A percentile compares a stretch with the other conserved stretches of the same genome.
These are phyloP conservation scores for Yamagishiella unicocca DNA, from an alignment of 139 green algal genomes.

Conservation along the genomic window DNA sequence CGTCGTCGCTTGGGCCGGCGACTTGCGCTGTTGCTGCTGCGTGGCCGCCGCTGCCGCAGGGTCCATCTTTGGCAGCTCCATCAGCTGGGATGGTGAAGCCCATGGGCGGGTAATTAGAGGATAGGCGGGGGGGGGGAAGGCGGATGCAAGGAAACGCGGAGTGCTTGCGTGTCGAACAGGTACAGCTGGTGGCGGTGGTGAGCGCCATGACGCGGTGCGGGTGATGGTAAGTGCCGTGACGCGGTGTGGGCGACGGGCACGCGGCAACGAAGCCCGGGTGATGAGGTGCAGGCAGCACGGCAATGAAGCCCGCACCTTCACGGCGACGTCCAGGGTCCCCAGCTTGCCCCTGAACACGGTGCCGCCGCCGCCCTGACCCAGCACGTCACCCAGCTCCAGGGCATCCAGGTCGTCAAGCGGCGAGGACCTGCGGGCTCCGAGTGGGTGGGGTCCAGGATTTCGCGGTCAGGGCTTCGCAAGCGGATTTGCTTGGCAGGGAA, in stretches of 20 bases:
- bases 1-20: neutral
- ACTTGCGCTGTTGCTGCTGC: neutral
- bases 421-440: constrained; percentile 14
- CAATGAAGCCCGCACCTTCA: constrained; percentile 33
- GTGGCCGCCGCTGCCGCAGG: neutral
- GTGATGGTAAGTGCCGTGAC: no score
- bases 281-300: no score
- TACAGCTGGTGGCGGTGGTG: no score
- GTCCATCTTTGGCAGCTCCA: constrained; percentile 19
- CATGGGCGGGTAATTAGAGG: neutral
- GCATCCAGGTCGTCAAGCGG: neutral
- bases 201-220: no score
- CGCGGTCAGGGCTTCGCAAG: no score
- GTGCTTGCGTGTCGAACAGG: no score
- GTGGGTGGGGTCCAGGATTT: no score
- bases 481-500: no score
- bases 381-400: constrained; percentile 27
- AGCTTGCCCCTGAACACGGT: constrained; percentile 19
- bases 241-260: no score
- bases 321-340: constrained; percentile 9
- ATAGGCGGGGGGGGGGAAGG: neutral
- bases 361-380: constrained; percentile 29
- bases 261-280: no score
- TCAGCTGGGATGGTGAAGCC: neutral
- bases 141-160: no score